Base-by-base conservation (phyloP, 208 protist genomes). In the Acanthamoeba castellanii region DNA sequence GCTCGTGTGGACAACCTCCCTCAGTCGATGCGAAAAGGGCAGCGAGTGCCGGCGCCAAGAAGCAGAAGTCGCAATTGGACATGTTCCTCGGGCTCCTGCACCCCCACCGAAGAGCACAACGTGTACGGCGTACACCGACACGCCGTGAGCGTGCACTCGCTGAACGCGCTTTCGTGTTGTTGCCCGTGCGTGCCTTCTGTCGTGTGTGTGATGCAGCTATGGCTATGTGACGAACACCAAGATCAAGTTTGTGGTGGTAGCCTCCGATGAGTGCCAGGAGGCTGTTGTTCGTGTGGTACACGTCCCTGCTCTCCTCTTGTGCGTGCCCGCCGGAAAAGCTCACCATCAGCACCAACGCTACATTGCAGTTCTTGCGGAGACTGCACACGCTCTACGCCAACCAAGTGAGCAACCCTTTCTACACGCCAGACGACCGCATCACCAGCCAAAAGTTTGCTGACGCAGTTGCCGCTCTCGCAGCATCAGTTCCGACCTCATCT, bases 151-250 rank as follows among this genome's bases (percentile, higher is more conserved):
- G 37, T 42, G 22, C 13, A 64, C 57, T 18, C 13, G 57, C 37
- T 64, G 57, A 11, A 61, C 55, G 8, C 55, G 8, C 55, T 13
- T 4, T 18, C 14, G 20, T 27, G 57, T 11, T 57, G 11, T 57
- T 57, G 52, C 16, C 13, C 9, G 9, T 57, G 22, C 81, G 11
- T 20, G 16, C 81, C 11, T 57, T 88, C 81, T 88, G 25, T 42
- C 20, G 14, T 78, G 14, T 18, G n/a, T 25, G 22, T 6, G 9
- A 8, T 72, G 64, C 20, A 94, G 90, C 0, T 95, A 96, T 37
- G 93, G 95, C 34, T 96, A 96, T 61, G 55, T 96, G 25, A 96
- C 95, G 9, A 95, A 95, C 87, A 96, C 95, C 68, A 96, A 96
- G 68, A 95, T 91, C 8, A 96, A 96, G 82, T 96, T 96, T 45